Base-by-base conservation (phyloP, 805 yeast species). In the Pachysolen tannophilus region DNA sequence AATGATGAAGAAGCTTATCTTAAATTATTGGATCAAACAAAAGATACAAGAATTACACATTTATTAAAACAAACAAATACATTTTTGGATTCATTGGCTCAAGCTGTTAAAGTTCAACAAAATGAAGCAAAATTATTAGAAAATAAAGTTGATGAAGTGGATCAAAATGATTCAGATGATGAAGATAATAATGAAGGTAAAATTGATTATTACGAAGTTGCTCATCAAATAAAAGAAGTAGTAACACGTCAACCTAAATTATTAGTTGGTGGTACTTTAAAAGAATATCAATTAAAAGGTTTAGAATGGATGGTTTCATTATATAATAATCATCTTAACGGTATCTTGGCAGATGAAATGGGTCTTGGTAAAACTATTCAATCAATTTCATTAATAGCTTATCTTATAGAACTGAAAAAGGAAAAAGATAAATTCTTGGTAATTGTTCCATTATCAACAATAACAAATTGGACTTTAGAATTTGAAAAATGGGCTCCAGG, bases 401-500 rank as follows among this genome's bases (percentile, higher is more conserved):
- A 84, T 50, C 61, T 84, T 36, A 70, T 72, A 39, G 94, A 83
- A 50, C 63, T 57, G 27, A 83, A 83, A 48, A 70, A 77, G 37
- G 72, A 67, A 30, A 70, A 67, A 31, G 85, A 80, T 21, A 84
- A 84, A 38, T 83, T 78, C 46, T 67, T 83, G 50, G 85, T 83
- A 29, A 78, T 83, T 55, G 94, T 83, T 20, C 94, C 94, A 4
- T 63, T 83, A 43, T 82, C 92, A 2, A 84, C 94, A 0, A 72
- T 83, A 28, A 82, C 94, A 2, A 83, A 83, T 53, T 83, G 94
- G 94, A 81, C 83, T 10, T 42, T 81, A 38, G 94, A 83, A 57
- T 83, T 83, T 52, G 92, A 82, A 43, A 81, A 81, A 56, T 83
- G 94, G 94, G 94, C 92, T 0, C 94, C 94, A n/a, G 47, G 72